phyloP scores from a whole-genome alignment of 768 basidiomycete genomes.

The Agaricus blazei region DNA sequence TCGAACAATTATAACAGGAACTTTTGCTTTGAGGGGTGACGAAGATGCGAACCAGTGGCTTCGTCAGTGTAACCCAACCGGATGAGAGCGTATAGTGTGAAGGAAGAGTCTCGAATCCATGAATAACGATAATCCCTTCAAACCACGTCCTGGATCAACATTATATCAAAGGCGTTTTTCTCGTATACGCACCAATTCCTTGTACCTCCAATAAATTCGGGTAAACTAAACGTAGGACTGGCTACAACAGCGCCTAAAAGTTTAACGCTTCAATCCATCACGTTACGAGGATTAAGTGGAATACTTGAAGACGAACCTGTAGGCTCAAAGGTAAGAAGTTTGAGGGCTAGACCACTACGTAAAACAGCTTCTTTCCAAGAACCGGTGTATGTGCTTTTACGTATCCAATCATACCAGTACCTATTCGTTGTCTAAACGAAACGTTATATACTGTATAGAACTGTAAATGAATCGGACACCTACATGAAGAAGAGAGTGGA shows the following conservation, averaged over 20 bases:
- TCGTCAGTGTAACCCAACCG: constrained; percentile 93
- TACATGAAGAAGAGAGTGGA: constrained; percentile 55
- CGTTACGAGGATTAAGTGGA: no score
- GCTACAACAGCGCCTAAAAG: constrained; percentile 80
- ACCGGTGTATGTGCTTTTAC: constrained; percentile 84
- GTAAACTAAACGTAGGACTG: constrained; percentile 91
- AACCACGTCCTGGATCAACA: not conserved
- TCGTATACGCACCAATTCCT: constrained; percentile 66
- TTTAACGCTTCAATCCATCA: not conserved
- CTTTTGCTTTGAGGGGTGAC: not conserved
- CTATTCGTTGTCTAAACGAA: constrained; percentile 52
- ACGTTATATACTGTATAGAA: not conserved
- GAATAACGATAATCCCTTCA: constrained; percentile 67
- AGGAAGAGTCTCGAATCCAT: constrained; percentile 95
- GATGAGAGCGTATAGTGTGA: constrained; percentile 92
- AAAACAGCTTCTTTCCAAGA: constrained; percentile 96
- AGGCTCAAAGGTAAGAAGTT: constrained; percentile 89
- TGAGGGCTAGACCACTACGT: constrained; percentile 89
- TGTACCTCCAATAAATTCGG: constrained; percentile 86
- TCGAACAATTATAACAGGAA: no score
- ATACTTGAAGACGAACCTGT: constrained; percentile 43
- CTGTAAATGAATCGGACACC: constrained; percentile 11
- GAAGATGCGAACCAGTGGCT: constrained; percentile 59
- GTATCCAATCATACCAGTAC: constrained; percentile 90
- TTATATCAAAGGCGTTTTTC: not conserved